Evolutionary conservation across 2,329 filamentous ascomycete genomes (phyloP).

Genomic region (Trichoderma koningii): DNA sequence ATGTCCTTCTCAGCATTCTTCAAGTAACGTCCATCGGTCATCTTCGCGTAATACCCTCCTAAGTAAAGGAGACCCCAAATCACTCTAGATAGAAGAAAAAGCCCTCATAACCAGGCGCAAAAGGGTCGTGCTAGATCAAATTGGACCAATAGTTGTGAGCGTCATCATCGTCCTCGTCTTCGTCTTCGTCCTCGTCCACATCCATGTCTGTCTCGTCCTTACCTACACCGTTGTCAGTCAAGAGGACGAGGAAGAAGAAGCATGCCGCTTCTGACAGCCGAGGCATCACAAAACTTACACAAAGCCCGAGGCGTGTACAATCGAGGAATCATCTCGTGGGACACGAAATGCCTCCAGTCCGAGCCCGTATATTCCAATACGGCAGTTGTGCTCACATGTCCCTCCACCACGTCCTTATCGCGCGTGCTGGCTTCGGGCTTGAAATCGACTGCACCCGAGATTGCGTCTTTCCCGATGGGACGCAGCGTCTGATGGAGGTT

Average conservation of each 20-base stretch:
- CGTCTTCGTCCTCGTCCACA: no score
- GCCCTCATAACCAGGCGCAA: no score
- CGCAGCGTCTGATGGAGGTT: background rate
- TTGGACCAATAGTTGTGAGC: no score
- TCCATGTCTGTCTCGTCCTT: background rate
- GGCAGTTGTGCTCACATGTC: no score
- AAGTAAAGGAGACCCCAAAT: no score
- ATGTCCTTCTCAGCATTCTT: no score
- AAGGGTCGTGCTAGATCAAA: no score
- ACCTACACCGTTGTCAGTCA: background rate
- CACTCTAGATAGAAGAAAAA: no score
- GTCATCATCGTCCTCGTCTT: no score
- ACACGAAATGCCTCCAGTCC: slow-evolving; percentile 42
- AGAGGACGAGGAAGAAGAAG: background rate
- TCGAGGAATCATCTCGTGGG: slow-evolving; percentile 34
- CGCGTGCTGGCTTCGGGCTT: background rate
- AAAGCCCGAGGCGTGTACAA: background rate
- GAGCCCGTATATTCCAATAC: slow-evolving; percentile 38
- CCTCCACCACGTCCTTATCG: background rate
- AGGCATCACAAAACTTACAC: background rate
- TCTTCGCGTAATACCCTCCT: no score
- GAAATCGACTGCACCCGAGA: background rate
- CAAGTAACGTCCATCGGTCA: no score
- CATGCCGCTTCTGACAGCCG: no score
- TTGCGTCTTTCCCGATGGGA: rapidly evolving